Conservation (phyloP, 371 early-diverging fungal genomes). For the Mucor piriformis region DNA sequence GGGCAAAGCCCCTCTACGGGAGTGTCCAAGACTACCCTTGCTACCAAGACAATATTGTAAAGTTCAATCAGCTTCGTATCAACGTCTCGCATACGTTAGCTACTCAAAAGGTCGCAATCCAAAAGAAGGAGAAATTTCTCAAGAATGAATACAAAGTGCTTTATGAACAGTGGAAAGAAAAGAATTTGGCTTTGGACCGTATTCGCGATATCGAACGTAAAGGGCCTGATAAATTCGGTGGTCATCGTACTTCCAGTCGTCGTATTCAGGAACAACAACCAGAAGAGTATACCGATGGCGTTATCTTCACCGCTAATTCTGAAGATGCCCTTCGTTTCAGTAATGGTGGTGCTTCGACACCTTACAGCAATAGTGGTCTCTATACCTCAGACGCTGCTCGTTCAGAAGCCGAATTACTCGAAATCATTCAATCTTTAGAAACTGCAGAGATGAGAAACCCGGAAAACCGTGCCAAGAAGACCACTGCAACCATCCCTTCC, state of each 20-base stretch:
- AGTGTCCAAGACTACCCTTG: constrained; percentile 65
- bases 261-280: constrained; percentile 46
- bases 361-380: constrained; percentile 44
- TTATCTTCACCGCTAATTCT: constrained; percentile 42
- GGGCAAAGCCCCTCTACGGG: constrained; percentile 46
- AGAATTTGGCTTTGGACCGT: constrained; percentile 44
- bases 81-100: constrained; percentile 28
- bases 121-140: constrained; percentile 36
- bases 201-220: constrained; percentile 45
- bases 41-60: constrained; percentile 52
- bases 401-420: constrained; percentile 80
- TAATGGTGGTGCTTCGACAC: constrained; percentile 35
- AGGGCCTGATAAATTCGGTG: constrained; percentile 30
- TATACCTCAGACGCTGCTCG: constrained; percentile 79
- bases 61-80: constrained; percentile 30
- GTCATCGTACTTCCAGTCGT: constrained; percentile 34
- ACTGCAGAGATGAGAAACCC: constrained; percentile 80
- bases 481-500: constrained; percentile 75
- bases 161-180: constrained; percentile 45
- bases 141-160: constrained; percentile 43
- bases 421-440: constrained; percentile 77
- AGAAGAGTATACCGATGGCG: constrained; percentile 50
- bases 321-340: constrained; percentile 48
- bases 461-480: constrained; percentile 75
- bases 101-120: constrained; percentile 19